Percentiles rank a stretch among this genome's conserved stretches.
Evolutionary conservation across 805 yeast species (phyloP).

Genomic region (Candida suzukii): DNA sequence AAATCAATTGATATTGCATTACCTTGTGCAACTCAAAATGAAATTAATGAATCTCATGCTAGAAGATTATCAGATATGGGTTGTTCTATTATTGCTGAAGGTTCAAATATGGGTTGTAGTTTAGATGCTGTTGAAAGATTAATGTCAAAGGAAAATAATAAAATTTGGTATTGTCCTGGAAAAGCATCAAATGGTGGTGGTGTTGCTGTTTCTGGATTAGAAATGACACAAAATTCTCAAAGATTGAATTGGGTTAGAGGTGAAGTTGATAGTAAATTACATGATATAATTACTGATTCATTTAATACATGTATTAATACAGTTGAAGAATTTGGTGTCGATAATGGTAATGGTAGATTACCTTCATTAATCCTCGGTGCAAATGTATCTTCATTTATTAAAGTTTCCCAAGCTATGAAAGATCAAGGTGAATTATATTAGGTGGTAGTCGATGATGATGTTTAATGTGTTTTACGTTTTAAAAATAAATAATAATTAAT

Average conservation of each 20-base stretch:
- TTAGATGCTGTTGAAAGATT: conserved; percentile 93
- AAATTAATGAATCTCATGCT: conserved; percentile 94
- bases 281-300: conserved; percentile 87
- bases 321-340: conserved; percentile 72
- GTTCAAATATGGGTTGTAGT: conserved; percentile 99
- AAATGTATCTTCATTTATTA: conserved; percentile 96
- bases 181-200: conserved; percentile 99
- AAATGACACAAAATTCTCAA: conserved; percentile 99
- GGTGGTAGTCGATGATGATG: too few species aligned
- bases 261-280: conserved; percentile 86
- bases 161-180: conserved; percentile 98
- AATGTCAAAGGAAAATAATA: conserved; percentile 61
- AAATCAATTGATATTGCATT: conserved; percentile 90
- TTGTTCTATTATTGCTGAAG: conserved; percentile 91
- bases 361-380: conserved; percentile 98
- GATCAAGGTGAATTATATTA: conserved; percentile 81
- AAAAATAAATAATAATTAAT: too few species aligned
- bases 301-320: conserved; percentile 89
- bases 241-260: conserved; percentile 86
- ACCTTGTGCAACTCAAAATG: conserved; percentile 98
- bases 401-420: conserved; percentile 98
- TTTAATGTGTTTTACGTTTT: too few species aligned
- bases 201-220: conserved; percentile 97
- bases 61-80: conserved; percentile 88
- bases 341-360: conserved; percentile 53